Percentiles rank a stretch among this genome's conserved stretches.
phyloP scores from a whole-genome alignment of 75 land plant species.

The Ceratopteris richardii region DNA sequence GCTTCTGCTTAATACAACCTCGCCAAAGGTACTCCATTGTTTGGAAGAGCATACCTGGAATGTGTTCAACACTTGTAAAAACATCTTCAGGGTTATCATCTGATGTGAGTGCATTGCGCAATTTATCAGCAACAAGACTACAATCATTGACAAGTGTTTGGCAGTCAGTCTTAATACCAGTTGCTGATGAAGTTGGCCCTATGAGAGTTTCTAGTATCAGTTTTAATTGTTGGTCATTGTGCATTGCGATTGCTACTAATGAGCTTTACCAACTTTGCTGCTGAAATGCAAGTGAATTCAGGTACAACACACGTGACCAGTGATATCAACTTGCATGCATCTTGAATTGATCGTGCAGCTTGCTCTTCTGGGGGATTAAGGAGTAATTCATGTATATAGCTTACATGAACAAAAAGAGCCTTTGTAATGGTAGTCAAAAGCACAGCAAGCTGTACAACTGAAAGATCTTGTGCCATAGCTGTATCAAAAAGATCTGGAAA shows the following conservation, averaged over 20 bases:
- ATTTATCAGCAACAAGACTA: no score
- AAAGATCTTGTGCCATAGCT: no score
- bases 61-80: slow-evolving; percentile 24
- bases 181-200: slow-evolving; percentile 75
- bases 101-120: not conserved
- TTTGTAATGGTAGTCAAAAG: no score
- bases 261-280: slow-evolving; percentile 90
- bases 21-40: slow-evolving; percentile 87
- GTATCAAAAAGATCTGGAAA: no score
- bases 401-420: no score
- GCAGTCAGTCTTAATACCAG: slow-evolving; percentile 57
- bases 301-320: slow-evolving; percentile 63
- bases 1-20: slow-evolving; percentile 68
- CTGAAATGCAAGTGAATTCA: slow-evolving; percentile 75
- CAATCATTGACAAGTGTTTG: slow-evolving; percentile 20
- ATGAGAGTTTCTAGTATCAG: slow-evolving; percentile 42
- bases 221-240: slow-evolving; percentile 38
- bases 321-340: slow-evolving; percentile 55
- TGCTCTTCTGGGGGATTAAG: slow-evolving; percentile 70
- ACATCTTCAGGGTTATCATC: slow-evolving; percentile 50
- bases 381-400: slow-evolving; percentile 69
- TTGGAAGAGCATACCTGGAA: slow-evolving; percentile 75
- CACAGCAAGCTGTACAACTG: no score
- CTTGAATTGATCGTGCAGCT: slow-evolving; percentile 61
- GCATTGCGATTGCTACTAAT: slow-evolving; percentile 56